Percentiles rank a stretch among this genome's conserved stretches.
phyloP scores from a whole-genome alignment of 2,329 filamentous ascomycete species.

The Fusarium kyushuense region DNA sequence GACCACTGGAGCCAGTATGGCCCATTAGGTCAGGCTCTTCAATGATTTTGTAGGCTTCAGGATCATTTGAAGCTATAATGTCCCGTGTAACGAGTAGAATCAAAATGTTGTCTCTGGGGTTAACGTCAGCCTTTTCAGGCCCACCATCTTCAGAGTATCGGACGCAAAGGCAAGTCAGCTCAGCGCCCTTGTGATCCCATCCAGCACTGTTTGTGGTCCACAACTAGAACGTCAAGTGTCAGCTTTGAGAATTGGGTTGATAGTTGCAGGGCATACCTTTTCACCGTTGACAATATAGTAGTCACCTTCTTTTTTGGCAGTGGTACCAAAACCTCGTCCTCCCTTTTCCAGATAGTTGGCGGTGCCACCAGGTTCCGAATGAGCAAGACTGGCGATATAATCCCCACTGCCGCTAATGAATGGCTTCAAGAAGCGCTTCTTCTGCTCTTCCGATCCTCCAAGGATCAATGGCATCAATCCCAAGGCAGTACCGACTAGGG shows the following conservation, averaged over 20 bases:
- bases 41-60: not conserved
- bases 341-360: constrained; percentile 17
- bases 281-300: constrained; percentile 14
- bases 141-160: constrained; percentile 11
- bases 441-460: not conserved
- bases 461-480: constrained; percentile 12
- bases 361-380: constrained; percentile 8
- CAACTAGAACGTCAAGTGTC: not conserved
- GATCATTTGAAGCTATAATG: not conserved
- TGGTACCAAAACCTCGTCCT: not conserved
- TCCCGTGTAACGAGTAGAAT: constrained; percentile 1
- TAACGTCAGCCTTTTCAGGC: constrained; percentile 1
- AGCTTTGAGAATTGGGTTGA: fast-evolving
- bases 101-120: not conserved
- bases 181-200: constrained; percentile 15
- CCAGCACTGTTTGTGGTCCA: constrained; percentile 18
- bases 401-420: not conserved
- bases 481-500: constrained; percentile 9
- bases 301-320: not conserved
- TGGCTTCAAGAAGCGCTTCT: constrained; percentile 2
- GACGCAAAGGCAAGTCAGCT: constrained; percentile 5
- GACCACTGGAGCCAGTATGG: constrained; percentile 1
- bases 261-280: not conserved
- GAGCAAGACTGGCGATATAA: not conserved
- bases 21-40: constrained; percentile 15